These are phyloP conservation scores for Coemansia sp. DNA, from an alignment of 192 early-diverging fungal species.

Conservation along the genomic window DNA sequence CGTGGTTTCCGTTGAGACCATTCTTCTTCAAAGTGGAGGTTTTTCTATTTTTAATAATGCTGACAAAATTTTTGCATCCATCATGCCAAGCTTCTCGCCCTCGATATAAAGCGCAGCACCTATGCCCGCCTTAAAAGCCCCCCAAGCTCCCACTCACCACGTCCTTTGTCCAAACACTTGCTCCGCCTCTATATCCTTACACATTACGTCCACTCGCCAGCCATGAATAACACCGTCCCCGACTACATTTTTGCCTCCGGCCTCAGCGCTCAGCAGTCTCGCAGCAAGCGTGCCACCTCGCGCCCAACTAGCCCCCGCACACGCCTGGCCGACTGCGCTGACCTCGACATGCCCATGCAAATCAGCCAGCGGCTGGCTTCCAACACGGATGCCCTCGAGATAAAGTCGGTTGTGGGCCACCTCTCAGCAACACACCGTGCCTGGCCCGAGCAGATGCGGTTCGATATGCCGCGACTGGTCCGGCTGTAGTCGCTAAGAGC, in stretches of 20 bases:
- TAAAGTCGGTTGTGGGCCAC: slow-evolving; percentile 48
- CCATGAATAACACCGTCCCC: slow-evolving; percentile 40
- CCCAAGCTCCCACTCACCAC: neutral
- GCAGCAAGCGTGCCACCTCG: slow-evolving; percentile 29
- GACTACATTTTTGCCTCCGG: slow-evolving; percentile 55
- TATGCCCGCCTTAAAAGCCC: neutral
- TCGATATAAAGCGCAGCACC: neutral
- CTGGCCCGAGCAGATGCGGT: slow-evolving; percentile 50
- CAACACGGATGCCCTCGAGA: slow-evolving; percentile 21
- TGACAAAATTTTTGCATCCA: neutral
- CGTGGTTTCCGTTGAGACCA: too few species aligned
- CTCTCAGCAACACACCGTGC: slow-evolving; percentile 35
- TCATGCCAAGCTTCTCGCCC: neutral
- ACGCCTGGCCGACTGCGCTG: slow-evolving; percentile 2
- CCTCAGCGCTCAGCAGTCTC: slow-evolving; percentile 48
- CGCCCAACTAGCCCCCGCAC: slow-evolving; percentile 30
- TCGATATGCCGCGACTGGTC: slow-evolving; percentile 52
- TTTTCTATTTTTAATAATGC: neutral
- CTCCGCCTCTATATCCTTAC: neutral
- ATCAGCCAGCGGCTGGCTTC: slow-evolving; percentile 7
- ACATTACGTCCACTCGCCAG: neutral
- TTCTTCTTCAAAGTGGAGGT: neutral
- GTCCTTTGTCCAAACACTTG: neutral
- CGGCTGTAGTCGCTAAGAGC: slow-evolving; percentile 36
- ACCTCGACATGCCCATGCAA: slow-evolving; percentile 11